phyloP scores from a whole-genome alignment of 1,284 basidiomycete genomes.

The Chondrostereum purpureum region DNA sequence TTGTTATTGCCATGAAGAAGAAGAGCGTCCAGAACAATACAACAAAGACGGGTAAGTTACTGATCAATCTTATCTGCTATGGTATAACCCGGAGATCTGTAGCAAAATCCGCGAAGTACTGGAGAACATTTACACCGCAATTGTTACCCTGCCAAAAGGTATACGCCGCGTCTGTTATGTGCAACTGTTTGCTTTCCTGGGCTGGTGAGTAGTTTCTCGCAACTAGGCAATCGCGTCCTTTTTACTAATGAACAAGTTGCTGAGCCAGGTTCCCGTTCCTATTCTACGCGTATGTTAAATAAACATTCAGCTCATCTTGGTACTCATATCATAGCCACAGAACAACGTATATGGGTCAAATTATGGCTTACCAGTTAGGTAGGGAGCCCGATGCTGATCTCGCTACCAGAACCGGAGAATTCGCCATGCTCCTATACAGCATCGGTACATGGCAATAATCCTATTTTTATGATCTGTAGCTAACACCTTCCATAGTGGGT shows the following conservation, averaged over 20 bases:
- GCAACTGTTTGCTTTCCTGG: constrained; percentile 88
- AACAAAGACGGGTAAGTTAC: constrained; percentile 38
- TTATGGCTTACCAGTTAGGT: constrained; percentile 76
- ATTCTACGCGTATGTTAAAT: constrained; percentile 73
- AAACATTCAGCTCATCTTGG: constrained; percentile 1
- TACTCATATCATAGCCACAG: constrained; percentile 25
- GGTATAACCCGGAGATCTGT: too few relatives aligned
- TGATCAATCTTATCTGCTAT: too few relatives aligned
- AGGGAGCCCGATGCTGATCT: constrained; percentile 71
- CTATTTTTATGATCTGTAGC: background rate
- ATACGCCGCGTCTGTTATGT: constrained; percentile 88
- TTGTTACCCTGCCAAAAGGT: constrained; percentile 72
- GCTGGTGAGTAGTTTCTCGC: constrained; percentile 52
- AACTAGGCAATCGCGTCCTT: too few relatives aligned
- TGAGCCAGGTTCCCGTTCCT: constrained; percentile 81
- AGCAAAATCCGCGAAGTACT: constrained; percentile 59
- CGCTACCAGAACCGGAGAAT: constrained; percentile 82
- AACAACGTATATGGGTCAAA: constrained; percentile 87
- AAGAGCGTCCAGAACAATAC: constrained; percentile 42
- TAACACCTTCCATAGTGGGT: too few relatives aligned
- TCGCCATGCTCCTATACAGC: constrained; percentile 88
- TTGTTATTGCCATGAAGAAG: constrained; percentile 76
- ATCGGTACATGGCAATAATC: constrained; percentile 47
- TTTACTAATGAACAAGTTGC: constrained; percentile 4
- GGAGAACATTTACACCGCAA: constrained; percentile 69